Conservation (phyloP, 1,139 yeast species). For the Protomyces arabidopsidicola region DNA sequence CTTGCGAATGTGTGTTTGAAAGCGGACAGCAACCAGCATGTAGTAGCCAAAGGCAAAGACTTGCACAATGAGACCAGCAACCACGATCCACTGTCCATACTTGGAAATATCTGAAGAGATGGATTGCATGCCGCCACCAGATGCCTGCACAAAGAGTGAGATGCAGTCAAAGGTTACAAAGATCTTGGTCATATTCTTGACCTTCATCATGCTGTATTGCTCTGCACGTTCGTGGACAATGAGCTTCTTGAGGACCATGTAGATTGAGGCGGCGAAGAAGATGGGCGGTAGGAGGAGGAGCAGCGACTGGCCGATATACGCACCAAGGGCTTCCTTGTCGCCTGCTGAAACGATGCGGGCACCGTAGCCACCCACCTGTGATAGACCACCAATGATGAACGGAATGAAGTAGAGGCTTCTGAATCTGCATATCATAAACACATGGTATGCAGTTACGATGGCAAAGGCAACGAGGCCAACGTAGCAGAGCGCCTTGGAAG, state of each 20-base stretch:
- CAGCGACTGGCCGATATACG: constrained; percentile 43
- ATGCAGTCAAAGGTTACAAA: constrained; percentile 48
- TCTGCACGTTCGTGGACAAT: constrained; percentile 39
- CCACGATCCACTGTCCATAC: constrained; percentile 33
- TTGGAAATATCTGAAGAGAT: background rate
- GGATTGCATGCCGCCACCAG: constrained; percentile 46
- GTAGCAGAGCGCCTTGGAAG: constrained; percentile 32
- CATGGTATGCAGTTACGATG: constrained; percentile 30
- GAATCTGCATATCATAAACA: constrained; percentile 26
- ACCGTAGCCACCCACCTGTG: constrained; percentile 41
- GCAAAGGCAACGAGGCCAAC: constrained; percentile 33
- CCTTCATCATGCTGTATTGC: constrained; percentile 39
- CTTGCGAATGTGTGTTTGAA: constrained; percentile 30
- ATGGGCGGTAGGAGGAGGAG: constrained; percentile 47
- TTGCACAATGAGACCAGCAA: constrained; percentile 41
- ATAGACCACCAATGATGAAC: constrained; percentile 34
- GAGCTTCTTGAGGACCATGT: constrained; percentile 46
- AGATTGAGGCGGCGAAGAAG: constrained; percentile 46
- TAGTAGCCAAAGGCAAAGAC: constrained; percentile 43
- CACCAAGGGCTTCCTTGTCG: constrained; percentile 34
- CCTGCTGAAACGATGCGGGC: constrained; percentile 38
- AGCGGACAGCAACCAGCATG: constrained; percentile 31
- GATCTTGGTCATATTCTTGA: constrained; percentile 41
- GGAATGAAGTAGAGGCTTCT: constrained; percentile 33
- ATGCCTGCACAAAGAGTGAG: constrained; percentile 45